phyloP scores from a whole-genome alignment of 768 basidiomycete genomes.

The Rhodotorula graminis region DNA sequence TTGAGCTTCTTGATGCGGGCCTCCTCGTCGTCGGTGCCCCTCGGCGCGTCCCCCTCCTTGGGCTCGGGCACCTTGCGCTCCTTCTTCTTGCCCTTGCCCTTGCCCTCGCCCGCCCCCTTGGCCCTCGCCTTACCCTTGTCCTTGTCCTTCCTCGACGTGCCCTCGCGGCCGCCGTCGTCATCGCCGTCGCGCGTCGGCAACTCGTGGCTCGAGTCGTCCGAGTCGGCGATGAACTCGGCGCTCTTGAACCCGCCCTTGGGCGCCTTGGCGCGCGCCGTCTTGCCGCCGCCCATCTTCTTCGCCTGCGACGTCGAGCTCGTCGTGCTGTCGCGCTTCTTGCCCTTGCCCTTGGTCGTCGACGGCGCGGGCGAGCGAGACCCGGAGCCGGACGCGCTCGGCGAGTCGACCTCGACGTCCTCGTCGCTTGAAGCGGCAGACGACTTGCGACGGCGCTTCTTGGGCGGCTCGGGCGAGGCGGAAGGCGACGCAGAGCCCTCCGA shows the following conservation, averaged over 20 bases:
- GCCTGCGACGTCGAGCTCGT: not conserved
- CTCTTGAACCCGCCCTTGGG: slow-evolving; percentile 1
- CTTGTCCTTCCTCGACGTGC: too few species aligned
- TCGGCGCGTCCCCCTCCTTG: slow-evolving; percentile 11
- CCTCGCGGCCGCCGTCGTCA: not conserved
- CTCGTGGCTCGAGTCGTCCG: slow-evolving; percentile 17
- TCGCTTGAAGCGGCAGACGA: not conserved
- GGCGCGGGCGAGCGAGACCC: not conserved
- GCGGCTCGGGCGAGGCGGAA: not conserved
- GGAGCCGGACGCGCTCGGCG: not conserved
- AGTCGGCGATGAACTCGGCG: slow-evolving; percentile 1
- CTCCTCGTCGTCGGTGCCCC: slow-evolving; percentile 10
- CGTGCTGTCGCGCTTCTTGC: not conserved
- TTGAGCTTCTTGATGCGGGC: slow-evolving; percentile 15
- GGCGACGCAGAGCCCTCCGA: not conserved
- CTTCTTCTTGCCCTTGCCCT: not conserved
- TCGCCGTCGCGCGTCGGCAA: not conserved
- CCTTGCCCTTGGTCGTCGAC: not conserved
- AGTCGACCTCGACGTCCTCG: not conserved
- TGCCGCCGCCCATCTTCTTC: too few species aligned
- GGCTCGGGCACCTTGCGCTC: slow-evolving; percentile 1
- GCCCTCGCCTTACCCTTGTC: not conserved
- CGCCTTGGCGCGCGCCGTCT: not conserved
- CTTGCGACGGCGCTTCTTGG: not conserved
- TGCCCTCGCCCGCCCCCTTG: not conserved